These are phyloP conservation scores for Acanthamoeba healyi DNA, from an alignment of 208 protist genomes.

Conservation along the genomic window DNA sequence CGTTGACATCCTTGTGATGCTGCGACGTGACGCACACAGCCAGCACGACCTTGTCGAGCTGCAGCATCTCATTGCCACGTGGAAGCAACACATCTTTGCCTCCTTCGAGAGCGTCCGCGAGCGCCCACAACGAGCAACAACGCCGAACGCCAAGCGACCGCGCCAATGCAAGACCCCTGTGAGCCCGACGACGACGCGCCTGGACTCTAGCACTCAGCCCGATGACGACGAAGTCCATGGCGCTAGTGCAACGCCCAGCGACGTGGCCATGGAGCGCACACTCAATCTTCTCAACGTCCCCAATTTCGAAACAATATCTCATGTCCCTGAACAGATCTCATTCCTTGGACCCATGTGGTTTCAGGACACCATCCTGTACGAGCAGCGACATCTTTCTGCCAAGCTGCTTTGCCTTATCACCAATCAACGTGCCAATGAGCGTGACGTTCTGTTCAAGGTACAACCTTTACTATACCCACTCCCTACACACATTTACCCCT, in stretches of 20 bases:
- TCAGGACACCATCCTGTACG: not conserved
- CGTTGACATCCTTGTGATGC: not conserved
- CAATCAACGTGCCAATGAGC: not conserved
- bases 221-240: too few relatives aligned
- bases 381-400: not conserved
- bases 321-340: not conserved
- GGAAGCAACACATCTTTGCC: not conserved
- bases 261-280: not conserved
- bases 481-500: too few relatives aligned
- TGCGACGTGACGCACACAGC: not conserved
- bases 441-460: conserved; percentile 19
- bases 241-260: too few relatives aligned
- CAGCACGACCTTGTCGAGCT: not conserved
- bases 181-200: too few relatives aligned
- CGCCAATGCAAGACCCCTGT: too few relatives aligned
- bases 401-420: not conserved
- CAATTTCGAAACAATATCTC: not conserved
- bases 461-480: not conserved
- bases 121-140: not conserved
- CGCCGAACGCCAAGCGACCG: not conserved
- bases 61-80: not conserved
- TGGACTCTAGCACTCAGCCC: too few relatives aligned
- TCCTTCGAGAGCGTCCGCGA: not conserved
- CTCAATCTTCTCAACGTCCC: not conserved
- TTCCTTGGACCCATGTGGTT: conserved; percentile 4